Conservation (phyloP, 2,329 filamentous ascomycete species). For the Xylaria sp. region DNA sequence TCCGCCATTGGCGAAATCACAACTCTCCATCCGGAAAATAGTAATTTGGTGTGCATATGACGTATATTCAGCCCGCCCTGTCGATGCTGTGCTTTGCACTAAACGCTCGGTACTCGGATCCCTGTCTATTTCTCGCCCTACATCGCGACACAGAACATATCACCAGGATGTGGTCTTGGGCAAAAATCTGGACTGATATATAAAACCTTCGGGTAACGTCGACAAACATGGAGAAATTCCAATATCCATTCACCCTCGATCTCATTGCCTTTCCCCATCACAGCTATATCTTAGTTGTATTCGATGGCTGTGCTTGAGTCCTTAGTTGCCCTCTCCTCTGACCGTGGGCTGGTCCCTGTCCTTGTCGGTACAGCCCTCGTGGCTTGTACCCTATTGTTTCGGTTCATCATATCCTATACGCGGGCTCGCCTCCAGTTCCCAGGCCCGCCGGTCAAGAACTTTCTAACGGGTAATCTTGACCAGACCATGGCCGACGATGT, state of each 20-base stretch:
- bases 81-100: not conserved
- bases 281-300: constrained; percentile 3
- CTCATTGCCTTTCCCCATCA: not conserved
- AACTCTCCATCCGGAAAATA: not conserved
- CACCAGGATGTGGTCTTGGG: not conserved
- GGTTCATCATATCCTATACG: constrained; percentile 29
- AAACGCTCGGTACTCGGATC: not conserved
- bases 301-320: constrained; percentile 29
- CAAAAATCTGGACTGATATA: not conserved
- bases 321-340: constrained; percentile 15
- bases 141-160: not conserved
- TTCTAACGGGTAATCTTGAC: constrained; percentile 28
- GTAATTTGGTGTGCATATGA: constrained; percentile 10
- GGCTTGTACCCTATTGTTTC: constrained; percentile 14
- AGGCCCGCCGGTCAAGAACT: constrained; percentile 30
- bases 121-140: constrained; percentile 13
- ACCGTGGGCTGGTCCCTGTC: constrained; percentile 21
- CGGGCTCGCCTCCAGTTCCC: constrained; percentile 32
- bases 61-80: constrained; percentile 19
- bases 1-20: constrained; percentile 12
- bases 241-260: not conserved
- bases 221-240: not conserved
- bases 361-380: constrained; percentile 17
- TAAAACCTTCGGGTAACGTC: constrained; percentile 6
- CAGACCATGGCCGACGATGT: constrained; percentile 31